Evolutionary conservation across 441 rosid species (phyloP).

Genomic region (Jatropha podagrica): DNA sequence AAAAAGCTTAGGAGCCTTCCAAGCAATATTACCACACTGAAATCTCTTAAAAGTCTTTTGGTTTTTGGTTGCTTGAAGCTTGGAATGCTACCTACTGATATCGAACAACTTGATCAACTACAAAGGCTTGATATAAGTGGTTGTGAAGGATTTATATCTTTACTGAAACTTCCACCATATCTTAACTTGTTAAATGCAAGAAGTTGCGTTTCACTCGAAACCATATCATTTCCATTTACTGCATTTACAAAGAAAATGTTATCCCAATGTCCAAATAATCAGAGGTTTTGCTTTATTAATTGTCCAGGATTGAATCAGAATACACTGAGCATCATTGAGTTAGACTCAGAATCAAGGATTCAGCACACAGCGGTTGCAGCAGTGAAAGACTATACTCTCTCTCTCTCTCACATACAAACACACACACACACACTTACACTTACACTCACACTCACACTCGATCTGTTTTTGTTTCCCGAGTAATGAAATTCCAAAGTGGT

Average conservation of each 20-base stretch:
- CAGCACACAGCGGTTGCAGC: not conserved
- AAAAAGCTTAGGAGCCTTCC: slow-evolving; percentile 12
- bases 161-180: not conserved
- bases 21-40: slow-evolving; percentile 2
- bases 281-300: not conserved
- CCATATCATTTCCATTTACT: not conserved
- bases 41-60: slow-evolving; percentile 11
- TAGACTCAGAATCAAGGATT: not conserved
- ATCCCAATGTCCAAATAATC: slow-evolving; percentile 1
- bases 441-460: not conserved
- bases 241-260: not conserved
- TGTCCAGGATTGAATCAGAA: slow-evolving; percentile 4
- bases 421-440: no score
- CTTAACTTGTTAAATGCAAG: not conserved
- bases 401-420: not conserved
- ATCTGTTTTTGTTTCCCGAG: slow-evolving; percentile 22
- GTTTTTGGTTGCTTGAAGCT: slow-evolving; percentile 20
- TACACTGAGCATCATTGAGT: not conserved
- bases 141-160: not conserved
- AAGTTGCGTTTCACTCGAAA: not conserved
- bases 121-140: not conserved
- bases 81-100: not conserved
- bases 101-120: not conserved
- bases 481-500: slow-evolving; percentile 7
- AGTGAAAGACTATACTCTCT: not conserved